Conservation (phyloP, 2,329 filamentous ascomycete species). For the Leptographium wingfieldii region DNA sequence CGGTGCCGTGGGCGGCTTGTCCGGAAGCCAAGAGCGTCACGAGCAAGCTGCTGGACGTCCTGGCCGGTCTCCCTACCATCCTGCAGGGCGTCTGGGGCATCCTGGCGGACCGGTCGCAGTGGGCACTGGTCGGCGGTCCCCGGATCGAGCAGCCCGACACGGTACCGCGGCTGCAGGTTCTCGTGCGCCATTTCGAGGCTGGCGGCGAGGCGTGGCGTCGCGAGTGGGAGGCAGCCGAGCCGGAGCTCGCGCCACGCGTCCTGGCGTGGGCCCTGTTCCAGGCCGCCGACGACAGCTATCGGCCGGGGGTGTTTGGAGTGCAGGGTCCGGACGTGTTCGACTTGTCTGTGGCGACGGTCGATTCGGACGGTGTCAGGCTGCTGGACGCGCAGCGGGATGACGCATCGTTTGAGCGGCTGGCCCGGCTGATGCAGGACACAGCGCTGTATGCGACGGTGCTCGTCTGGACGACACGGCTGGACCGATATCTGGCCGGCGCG, state of each 20-base stretch:
- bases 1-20: slow-evolving; percentile 12
- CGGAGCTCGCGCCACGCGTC: slow-evolving; percentile 5
- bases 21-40: slow-evolving; percentile 11
- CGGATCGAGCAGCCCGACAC: slow-evolving; percentile 6
- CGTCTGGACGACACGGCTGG: slow-evolving; percentile 11
- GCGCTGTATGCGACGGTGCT: slow-evolving; percentile 12
- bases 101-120: slow-evolving; percentile 8
- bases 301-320: slow-evolving; percentile 9
- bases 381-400: background rate
- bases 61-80: slow-evolving; percentile 13
- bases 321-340: slow-evolving; percentile 11
- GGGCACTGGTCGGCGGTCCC: slow-evolving; percentile 5
- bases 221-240: slow-evolving; percentile 5
- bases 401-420: background rate
- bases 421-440: slow-evolving; percentile 10
- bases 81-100: slow-evolving; percentile 11
- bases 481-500: slow-evolving; percentile 11
- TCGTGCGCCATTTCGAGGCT: background rate
- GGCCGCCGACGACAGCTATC: slow-evolving; percentile 9
- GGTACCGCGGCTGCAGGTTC: slow-evolving; percentile 6
- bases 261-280: slow-evolving; percentile 10
- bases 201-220: slow-evolving; percentile 8
- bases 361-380: background rate
- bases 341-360: background rate
- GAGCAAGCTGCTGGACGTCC: slow-evolving; percentile 13